A percentile compares a stretch with the other conserved stretches of the same genome.
phyloP scores from a whole-genome alignment of 2,329 filamentous ascomycete genomes.

The Diaporthe vaccinii region DNA sequence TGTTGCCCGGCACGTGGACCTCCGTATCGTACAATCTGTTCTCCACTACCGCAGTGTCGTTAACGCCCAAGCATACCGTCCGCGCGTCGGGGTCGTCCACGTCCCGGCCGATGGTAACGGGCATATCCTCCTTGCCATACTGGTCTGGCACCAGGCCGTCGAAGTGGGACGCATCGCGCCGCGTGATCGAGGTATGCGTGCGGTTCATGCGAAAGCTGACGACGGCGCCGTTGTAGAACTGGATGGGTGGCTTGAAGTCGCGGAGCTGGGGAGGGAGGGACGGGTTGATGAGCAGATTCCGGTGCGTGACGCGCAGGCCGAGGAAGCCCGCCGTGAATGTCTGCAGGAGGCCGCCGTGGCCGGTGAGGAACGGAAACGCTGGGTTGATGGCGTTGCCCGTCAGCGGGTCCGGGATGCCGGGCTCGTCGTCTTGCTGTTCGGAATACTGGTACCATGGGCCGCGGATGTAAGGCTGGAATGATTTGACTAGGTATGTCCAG shows the following conservation, averaged over 20 bases:
- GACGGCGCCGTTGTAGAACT: slow-evolving; percentile 50
- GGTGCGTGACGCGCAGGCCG: slow-evolving; percentile 71
- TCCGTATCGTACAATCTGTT: slow-evolving; percentile 67
- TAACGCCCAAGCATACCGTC: slow-evolving; percentile 56
- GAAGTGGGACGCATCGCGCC: slow-evolving; percentile 34
- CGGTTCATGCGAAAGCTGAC: slow-evolving; percentile 46
- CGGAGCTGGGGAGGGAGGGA: slow-evolving; percentile 71
- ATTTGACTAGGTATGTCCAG: slow-evolving; percentile 76
- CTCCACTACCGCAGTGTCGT: slow-evolving; percentile 62
- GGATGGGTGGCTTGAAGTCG: slow-evolving; percentile 53
- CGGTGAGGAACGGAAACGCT: slow-evolving; percentile 79
- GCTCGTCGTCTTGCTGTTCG: slow-evolving; percentile 75
- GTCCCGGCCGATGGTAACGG: slow-evolving; percentile 64
- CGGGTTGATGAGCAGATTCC: slow-evolving; percentile 73
- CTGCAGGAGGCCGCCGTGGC: slow-evolving; percentile 78
- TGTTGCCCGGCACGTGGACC: slow-evolving; percentile 65
- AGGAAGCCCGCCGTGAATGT: slow-evolving; percentile 77
- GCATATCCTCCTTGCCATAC: slow-evolving; percentile 39
- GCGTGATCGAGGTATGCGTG: slow-evolving; percentile 45
- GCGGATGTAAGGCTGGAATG: slow-evolving; percentile 73
- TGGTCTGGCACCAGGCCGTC: slow-evolving; percentile 37
- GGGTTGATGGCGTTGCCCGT: slow-evolving; percentile 68
- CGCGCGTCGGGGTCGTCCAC: slow-evolving; percentile 50
- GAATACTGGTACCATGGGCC: slow-evolving; percentile 79
- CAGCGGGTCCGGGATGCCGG: slow-evolving; percentile 63